phyloP scores from a whole-genome alignment of 2,329 filamentous ascomycete genomes.

The Xylaria hypoxylon region DNA sequence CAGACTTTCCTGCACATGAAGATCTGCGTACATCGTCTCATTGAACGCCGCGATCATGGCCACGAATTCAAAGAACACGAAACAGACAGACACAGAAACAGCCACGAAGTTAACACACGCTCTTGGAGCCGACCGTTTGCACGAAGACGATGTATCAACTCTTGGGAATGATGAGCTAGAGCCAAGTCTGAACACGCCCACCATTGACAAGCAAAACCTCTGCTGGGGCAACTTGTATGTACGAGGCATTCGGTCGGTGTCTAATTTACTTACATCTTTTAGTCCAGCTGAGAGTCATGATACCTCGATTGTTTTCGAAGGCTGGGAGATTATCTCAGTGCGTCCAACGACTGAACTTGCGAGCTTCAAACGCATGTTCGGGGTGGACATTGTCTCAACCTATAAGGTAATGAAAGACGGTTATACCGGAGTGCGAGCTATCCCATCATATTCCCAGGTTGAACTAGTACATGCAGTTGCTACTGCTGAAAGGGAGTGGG shows the following conservation, averaged over 20 bases:
- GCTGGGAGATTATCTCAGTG: slow-evolving; percentile 36
- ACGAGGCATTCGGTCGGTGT: neutral
- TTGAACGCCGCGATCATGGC: neutral
- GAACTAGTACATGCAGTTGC: slow-evolving; percentile 32
- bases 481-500: slow-evolving; percentile 20
- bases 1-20: neutral
- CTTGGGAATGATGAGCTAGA: slow-evolving; percentile 3
- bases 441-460: slow-evolving; percentile 36
- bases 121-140: neutral
- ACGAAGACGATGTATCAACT: slow-evolving; percentile 30
- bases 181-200: neutral
- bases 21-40: neutral
- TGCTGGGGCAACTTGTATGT: slow-evolving; percentile 19
- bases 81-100: neutral
- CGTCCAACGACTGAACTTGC: slow-evolving; percentile 36
- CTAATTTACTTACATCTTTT: slow-evolving; percentile 2
- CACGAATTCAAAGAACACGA: neutral
- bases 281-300: slow-evolving; percentile 11
- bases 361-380: slow-evolving; percentile 26
- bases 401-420: slow-evolving; percentile 31
- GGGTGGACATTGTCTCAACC: slow-evolving; percentile 27
- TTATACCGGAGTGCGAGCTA: slow-evolving; percentile 39
- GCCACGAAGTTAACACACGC: neutral
- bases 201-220: neutral
- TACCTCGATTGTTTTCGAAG: slow-evolving; percentile 24